Base-by-base conservation (phyloP, 2,329 filamentous ascomycete genomes). In the Scortechinia acanthostroma region DNA sequence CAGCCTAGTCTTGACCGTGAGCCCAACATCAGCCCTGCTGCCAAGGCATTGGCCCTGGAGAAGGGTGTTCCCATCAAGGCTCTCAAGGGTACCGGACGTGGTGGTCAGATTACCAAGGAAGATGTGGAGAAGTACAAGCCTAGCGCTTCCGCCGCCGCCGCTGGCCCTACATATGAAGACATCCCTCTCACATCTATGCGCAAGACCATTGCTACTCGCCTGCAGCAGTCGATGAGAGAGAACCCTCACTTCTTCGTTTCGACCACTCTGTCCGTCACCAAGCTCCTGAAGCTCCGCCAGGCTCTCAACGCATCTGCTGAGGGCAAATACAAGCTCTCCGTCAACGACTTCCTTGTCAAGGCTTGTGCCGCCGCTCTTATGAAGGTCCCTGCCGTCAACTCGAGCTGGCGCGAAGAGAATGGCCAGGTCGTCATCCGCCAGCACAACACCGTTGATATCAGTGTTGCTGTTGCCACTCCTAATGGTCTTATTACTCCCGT, bases 271-370 rank as follows among this genome's bases (percentile, higher is more conserved):
- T 97, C 91, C 47, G 93, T 98, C 52, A 79, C 76, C 66, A 97
- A 97, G 80, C 87, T 98, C 43, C 74, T 95, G 59, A 97, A 96
- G 77, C 90, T 98, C 57, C 90, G 93, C 59, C 80, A 88, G 70
- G 90, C 91, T 48, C 81, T 98, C 54, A 98, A 98, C 73, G 80
- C 82, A 61, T 83, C 87, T 13, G 75, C 88, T 42, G 85, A 95
- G 51, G 93, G 91, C 70, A 83, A 90, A 69, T 98, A 95, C 81
- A 98, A 96, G 81, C 87, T 98, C 48, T 96, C 91, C n/a, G 89
- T 98, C 70, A 98, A 98, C 71, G 93, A 98, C 71, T 95, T 98
- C 78, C 77, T 98, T 51, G 89, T 98, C 78, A 98, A 98, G 80
- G 93, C 91, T 55, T 88, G 91, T 48, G 88, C 81, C 48, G 74